Evolutionary conservation across 1,284 basidiomycete species (phyloP).

Genomic region (Trametes versicolor): DNA sequence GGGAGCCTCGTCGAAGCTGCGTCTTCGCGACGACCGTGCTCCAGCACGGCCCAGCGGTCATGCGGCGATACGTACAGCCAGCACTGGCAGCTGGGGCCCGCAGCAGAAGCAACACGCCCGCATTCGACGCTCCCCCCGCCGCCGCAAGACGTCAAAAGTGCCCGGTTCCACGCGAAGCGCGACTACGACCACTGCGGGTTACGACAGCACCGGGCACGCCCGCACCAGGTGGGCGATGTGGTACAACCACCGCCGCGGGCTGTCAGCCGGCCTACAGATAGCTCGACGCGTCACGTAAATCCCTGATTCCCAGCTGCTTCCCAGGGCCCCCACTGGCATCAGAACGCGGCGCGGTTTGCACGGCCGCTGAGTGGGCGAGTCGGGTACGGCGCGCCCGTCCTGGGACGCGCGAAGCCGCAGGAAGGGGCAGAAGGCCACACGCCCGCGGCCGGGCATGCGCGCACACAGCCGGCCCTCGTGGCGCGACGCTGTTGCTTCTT

Average conservation of each 20-base stretch:
- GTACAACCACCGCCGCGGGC: constrained; percentile 7
- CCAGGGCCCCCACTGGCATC: constrained; percentile 13
- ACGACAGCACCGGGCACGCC: constrained; percentile 29
- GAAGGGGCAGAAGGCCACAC: constrained; percentile 19
- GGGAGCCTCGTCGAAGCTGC: constrained; percentile 18
- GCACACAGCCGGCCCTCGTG: constrained; percentile 14
- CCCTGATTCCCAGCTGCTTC: constrained; percentile 21
- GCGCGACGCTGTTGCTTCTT: constrained; percentile 13
- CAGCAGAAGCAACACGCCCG: neutral
- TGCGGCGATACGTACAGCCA: constrained; percentile 18
- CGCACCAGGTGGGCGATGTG: constrained; percentile 25
- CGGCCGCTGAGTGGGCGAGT: constrained; percentile 15
- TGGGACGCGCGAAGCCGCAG: constrained; percentile 9
- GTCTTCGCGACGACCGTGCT: constrained; percentile 9
- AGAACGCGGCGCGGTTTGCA: constrained; percentile 23
- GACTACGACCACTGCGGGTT: constrained; percentile 16
- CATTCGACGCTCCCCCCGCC: constrained; percentile 6
- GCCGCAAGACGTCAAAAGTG: constrained; percentile 25
- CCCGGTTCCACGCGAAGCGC: constrained; percentile 33
- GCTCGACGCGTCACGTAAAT: constrained; percentile 32
- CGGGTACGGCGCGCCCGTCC: constrained; percentile 16
- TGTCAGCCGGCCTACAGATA: constrained; percentile 28
- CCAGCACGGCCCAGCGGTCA: constrained; percentile 10
- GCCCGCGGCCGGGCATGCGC: constrained; percentile 17
- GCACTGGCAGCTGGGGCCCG: neutral